Conservation (phyloP, 192 early-diverging fungal species). For the Podila epigama region DNA sequence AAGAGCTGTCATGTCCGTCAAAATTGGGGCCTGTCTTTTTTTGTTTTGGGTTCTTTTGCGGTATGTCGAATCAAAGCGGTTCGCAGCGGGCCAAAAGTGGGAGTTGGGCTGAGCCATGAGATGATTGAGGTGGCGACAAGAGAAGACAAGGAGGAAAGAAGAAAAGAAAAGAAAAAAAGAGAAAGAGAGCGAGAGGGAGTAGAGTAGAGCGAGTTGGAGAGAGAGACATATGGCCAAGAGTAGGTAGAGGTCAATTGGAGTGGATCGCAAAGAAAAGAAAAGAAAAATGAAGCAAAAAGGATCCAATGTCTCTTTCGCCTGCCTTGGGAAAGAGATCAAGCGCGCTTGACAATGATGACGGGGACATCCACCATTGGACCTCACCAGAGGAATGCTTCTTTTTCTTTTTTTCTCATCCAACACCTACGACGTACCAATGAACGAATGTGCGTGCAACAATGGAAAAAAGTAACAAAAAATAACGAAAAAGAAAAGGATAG, state of each 20-base stretch:
- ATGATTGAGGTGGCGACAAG: background rate
- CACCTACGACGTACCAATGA: background rate
- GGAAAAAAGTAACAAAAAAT: too few species aligned
- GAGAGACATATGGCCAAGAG: too few species aligned
- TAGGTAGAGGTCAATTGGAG: background rate
- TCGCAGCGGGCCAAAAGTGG: slow-evolving; percentile 10
- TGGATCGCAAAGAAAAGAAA: background rate
- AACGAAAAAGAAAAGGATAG: too few species aligned
- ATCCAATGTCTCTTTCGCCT: slow-evolving; percentile 29
- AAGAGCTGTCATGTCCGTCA: slow-evolving; percentile 50
- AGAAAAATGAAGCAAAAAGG: background rate
- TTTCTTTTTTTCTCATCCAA: background rate
- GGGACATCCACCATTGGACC: slow-evolving; percentile 1
- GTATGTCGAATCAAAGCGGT: slow-evolving; percentile 8
- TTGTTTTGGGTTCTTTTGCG: slow-evolving; percentile 6
- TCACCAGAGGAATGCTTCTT: too few species aligned
- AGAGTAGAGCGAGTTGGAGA: background rate
- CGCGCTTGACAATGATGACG: slow-evolving; percentile 33
- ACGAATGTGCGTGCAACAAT: background rate
- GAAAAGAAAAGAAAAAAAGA: background rate
- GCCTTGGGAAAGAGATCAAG: slow-evolving; percentile 44
- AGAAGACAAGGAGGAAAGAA: background rate
- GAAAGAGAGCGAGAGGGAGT: background rate
- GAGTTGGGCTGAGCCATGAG: slow-evolving; percentile 20
- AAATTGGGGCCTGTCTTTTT: slow-evolving; percentile 49